Conservation (phyloP, 176 grass and related monocot genomes). For the Hordeum vulgare region DNA sequence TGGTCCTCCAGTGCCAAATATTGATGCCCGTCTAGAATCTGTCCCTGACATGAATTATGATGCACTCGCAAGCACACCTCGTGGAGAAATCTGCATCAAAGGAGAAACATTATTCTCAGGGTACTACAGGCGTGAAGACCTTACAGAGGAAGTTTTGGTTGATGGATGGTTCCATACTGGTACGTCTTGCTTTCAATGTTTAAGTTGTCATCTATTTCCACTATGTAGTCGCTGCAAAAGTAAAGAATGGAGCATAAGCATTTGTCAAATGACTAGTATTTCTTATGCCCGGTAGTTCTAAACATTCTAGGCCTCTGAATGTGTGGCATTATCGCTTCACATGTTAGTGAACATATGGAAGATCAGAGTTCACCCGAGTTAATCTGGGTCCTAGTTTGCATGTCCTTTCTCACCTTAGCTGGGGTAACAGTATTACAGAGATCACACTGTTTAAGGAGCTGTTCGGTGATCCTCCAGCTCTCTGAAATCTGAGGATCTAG, state of each 20-base stretch:
- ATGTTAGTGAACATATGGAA: neutral
- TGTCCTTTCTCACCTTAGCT: neutral
- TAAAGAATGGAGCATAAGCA: neutral
- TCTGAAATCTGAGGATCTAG: too few relatives aligned
- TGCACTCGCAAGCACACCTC: slow-evolving; percentile 51
- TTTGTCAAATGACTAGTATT: neutral
- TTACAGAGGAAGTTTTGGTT: slow-evolving; percentile 70
- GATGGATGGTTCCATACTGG: slow-evolving; percentile 95
- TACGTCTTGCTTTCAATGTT: slow-evolving; percentile 7
- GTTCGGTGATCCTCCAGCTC: too few relatives aligned
- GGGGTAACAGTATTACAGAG: neutral
- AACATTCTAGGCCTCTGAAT: slow-evolving; percentile 1
- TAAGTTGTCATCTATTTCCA: neutral
- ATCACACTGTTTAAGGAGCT: neutral
- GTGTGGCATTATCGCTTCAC: neutral
- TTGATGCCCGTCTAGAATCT: slow-evolving; percentile 61
- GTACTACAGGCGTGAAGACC: slow-evolving; percentile 76
- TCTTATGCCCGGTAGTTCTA: neutral
- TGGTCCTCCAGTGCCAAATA: slow-evolving; percentile 78
- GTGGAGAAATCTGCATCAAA: slow-evolving; percentile 78
- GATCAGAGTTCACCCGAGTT: neutral
- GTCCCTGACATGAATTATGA: slow-evolving; percentile 85
- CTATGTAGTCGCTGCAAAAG: neutral
- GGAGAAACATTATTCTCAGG: slow-evolving; percentile 80
- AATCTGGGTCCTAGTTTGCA: neutral